Conservation (phyloP, 257 asterid genomes). For the Fraxinus cuspidata region DNA sequence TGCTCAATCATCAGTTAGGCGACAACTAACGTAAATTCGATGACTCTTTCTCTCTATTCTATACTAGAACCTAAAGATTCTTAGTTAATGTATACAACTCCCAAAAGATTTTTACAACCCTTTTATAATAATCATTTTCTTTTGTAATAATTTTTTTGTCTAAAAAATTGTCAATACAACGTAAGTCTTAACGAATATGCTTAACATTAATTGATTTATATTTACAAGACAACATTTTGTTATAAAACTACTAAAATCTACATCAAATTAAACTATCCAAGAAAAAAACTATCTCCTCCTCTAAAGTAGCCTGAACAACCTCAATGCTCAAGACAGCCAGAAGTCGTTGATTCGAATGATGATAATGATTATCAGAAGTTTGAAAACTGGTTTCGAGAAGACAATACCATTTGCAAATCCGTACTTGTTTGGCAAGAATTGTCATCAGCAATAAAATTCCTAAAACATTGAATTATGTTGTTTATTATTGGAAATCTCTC, state of each 20-base stretch:
- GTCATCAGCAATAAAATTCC: slow-evolving; percentile 54
- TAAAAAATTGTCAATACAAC: no score
- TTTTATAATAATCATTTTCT: no score
- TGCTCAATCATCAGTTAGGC: no score
- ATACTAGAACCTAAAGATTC: no score
- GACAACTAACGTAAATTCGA: no score
- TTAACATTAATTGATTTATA: slow-evolving; percentile 38
- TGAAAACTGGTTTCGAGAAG: slow-evolving; percentile 72
- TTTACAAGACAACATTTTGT: slow-evolving; percentile 43
- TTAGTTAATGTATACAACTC: no score
- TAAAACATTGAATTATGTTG: slow-evolving; percentile 25
- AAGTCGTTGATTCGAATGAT: slow-evolving; percentile 9
- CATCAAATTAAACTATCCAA: slow-evolving; percentile 27
- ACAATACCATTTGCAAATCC: slow-evolving; percentile 71
- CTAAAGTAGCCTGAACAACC: slow-evolving; percentile 35
- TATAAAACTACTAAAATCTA: slow-evolving; percentile 30
- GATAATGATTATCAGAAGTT: slow-evolving; percentile 46
- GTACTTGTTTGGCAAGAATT: slow-evolving; percentile 69
- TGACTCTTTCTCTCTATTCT: no score
- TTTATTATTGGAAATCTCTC: not conserved
- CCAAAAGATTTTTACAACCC: no score
- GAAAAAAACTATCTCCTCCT: slow-evolving; percentile 37
- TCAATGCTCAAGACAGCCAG: slow-evolving; percentile 19
- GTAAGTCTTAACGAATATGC: slow-evolving; percentile 1
- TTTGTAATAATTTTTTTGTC: no score